Percentiles rank a stretch among this genome's conserved stretches.
These are phyloP conservation scores for Cordyceps militaris DNA, from an alignment of 2,329 filamentous ascomycete species.

Conservation along the genomic window DNA sequence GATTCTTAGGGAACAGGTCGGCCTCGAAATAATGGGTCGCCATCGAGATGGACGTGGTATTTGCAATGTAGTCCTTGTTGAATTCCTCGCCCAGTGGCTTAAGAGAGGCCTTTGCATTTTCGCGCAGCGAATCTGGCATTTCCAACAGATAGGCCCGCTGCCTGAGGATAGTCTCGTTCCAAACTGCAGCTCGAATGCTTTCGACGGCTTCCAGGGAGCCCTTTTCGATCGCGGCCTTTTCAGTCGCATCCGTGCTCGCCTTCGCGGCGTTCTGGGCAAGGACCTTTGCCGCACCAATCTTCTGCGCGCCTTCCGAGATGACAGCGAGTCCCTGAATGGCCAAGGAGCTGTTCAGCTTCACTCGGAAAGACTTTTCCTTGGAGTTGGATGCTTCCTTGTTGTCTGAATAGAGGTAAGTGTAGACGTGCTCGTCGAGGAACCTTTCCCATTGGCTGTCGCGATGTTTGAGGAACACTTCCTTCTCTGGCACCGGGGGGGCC, in stretches of 20 bases:
- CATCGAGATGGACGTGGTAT: not conserved
- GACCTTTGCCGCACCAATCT: not conserved
- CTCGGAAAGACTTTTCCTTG: not conserved
- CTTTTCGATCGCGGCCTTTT: not conserved
- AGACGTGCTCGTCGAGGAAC: not conserved
- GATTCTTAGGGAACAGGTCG: not conserved
- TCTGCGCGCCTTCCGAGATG: not conserved
- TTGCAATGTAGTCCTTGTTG: not conserved
- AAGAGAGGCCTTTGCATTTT: not conserved
- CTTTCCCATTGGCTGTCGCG: not conserved
- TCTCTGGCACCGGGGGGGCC: not conserved
- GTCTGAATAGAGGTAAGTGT: not conserved
- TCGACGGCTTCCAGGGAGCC: not conserved
- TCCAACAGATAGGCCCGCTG: not conserved
- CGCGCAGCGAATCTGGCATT: not conserved
- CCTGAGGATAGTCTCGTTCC: not conserved
- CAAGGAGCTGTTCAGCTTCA: not conserved
- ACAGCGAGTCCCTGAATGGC: not conserved
- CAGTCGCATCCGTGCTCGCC: not conserved
- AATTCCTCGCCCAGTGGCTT: not conserved
- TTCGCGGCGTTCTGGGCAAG: not conserved
- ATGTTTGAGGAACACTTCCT: not conserved
- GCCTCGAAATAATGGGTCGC: not conserved
- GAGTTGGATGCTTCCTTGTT: not conserved
- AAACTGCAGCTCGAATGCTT: not conserved